A percentile compares a stretch with the other conserved stretches of the same genome.
phyloP scores from a whole-genome alignment of 2,329 filamentous ascomycete genomes.

The Elsinoe perseae region DNA sequence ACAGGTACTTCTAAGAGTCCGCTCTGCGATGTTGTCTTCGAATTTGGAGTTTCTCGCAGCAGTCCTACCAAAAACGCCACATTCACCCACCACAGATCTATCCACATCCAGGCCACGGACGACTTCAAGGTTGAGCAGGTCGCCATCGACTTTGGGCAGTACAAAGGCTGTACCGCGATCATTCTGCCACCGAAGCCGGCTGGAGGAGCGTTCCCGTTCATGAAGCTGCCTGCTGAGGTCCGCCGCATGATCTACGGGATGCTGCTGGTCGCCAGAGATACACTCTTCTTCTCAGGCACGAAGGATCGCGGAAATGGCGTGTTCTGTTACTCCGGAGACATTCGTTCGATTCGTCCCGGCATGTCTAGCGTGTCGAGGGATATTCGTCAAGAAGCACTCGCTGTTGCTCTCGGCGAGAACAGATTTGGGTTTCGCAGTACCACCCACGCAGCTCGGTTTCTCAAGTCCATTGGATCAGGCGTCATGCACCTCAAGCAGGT shows the following conservation, averaged over 20 bases:
- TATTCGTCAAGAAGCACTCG: conserved; percentile 18
- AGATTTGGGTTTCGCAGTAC: not conserved
- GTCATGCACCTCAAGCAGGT: not conserved
- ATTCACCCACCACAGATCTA: not conserved
- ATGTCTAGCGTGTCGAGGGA: conserved; percentile 16
- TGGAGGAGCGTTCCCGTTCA: not conserved
- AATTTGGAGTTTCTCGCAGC: conserved; percentile 4
- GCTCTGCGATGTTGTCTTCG: not conserved
- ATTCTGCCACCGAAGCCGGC: not conserved
- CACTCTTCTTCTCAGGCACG: not conserved
- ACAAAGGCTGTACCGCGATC: not conserved
- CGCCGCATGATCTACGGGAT: conserved; percentile 17
- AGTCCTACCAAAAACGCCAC: not conserved
- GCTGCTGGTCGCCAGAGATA: not conserved
- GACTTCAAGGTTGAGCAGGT: not conserved
- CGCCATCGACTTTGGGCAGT: not conserved
- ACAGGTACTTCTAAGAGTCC: not conserved
- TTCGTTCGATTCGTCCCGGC: not conserved
- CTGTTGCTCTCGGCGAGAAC: conserved; percentile 17
- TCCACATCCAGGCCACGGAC: not conserved
- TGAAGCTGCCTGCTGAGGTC: conserved; percentile 18
- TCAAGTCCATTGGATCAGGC: not conserved
- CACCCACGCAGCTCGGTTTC: not conserved
- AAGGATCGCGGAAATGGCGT: not conserved
- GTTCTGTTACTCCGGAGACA: not conserved